Base-by-base conservation (phyloP, 495 filamentous ascomycete species). In the Evernia prunastri region DNA sequence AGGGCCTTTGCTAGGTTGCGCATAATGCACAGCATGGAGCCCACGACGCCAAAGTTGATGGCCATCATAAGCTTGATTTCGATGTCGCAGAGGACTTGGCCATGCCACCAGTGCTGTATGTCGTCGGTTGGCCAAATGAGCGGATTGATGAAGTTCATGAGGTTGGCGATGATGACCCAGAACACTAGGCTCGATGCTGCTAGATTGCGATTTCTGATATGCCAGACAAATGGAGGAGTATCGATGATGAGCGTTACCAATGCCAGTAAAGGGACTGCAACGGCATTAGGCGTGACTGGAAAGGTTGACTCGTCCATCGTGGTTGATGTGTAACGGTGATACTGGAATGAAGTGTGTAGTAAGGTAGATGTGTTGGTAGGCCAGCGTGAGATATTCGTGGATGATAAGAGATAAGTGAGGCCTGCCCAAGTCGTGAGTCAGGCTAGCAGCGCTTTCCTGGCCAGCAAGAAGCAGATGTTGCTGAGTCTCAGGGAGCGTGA, bases 81-180 rank as follows among this genome's bases (percentile, higher is more conserved):
- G 33, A 97, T 71, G 74, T 98, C 94, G 71, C 94, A 98, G 64
- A 92, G 84, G 2, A 85, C 87, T 6, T 76, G 70, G 27, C 94
- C 94, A 61, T 82, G 77, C 80, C 82, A 97, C 86, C 89, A 92
- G 8, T 68, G 72, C 0, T 71, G 68, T 45, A 86, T 76, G 67
- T 93, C 78, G 72, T 94, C 86, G 20, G 80, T 83, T 31, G 83
- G 84, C 94, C 94, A 98, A 61, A 96, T 82, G 45, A 94, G 70
- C 13, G 89, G 80, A 72, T 96, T 96, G 79, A 89, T 69, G 67
- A 89, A 82, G 67, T 81, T 87, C 72, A 86, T 79, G 27, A 87
- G 10, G 72, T 93, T 92, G 69, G 85, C 71, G 13, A 89, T 25
- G 27, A 85, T 72, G 59, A 87, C 78, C 81, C 85, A 89, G 65